Evolutionary conservation across 140 eudicot genomes (phyloP).

Genomic region (Bidens hawaiensis): DNA sequence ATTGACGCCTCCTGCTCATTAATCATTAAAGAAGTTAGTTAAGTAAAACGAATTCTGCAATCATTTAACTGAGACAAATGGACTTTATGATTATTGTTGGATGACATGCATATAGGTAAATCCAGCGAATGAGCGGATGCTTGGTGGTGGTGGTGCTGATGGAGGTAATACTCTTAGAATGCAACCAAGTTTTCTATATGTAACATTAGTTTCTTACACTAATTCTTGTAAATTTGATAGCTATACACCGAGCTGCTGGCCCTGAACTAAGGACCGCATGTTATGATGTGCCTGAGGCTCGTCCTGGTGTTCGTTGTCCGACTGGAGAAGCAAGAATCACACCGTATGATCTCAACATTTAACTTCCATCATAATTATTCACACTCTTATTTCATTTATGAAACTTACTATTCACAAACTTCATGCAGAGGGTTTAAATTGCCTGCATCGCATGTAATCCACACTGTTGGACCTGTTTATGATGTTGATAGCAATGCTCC

Average conservation of each 20-base stretch:
- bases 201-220: background rate
- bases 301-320: constrained; percentile 94
- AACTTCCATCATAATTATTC: background rate
- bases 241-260: constrained; percentile 96
- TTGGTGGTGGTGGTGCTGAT: constrained; percentile 99
- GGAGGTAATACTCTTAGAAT: constrained; percentile 54
- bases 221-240: constrained; percentile 24
- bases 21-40: background rate
- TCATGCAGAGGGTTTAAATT: constrained; percentile 78
- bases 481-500: constrained; percentile 50
- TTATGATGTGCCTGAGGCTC: constrained; percentile 74
- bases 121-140: constrained; percentile 95
- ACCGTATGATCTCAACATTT: constrained; percentile 40
- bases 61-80: background rate
- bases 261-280: constrained; percentile 82
- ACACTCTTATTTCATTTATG: background rate
- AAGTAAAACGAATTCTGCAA: background rate
- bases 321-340: constrained; percentile 98
- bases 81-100: background rate
- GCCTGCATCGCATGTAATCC: constrained; percentile 92
- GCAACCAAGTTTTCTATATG: background rate
- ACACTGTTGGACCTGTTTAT: constrained; percentile 93
- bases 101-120: constrained; percentile 58
- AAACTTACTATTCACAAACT: constrained; percentile 6
- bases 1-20: background rate